phyloP scores from a whole-genome alignment of 371 early-diverging fungal genomes.

The Mortierella sp. region DNA sequence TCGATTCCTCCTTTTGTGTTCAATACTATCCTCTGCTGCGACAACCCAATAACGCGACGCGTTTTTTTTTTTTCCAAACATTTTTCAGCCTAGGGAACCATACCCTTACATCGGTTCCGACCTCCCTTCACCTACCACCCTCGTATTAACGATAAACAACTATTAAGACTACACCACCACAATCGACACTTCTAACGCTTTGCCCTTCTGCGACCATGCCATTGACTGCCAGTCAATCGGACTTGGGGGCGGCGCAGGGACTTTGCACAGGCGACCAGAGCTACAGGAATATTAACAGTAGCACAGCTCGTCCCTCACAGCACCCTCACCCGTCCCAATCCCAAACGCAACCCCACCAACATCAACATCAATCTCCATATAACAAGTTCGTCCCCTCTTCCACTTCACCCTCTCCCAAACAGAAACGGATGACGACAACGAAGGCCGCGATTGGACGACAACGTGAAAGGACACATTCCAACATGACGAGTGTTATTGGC shows the following conservation, averaged over 20 bases:
- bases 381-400: slow-evolving; percentile 1
- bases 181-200: not conserved
- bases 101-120: not conserved
- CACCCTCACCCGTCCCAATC: not conserved
- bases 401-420: not conserved
- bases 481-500: slow-evolving; percentile 20
- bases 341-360: slow-evolving; percentile 6
- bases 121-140: not conserved
- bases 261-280: not conserved
- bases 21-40: not conserved
- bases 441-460: not conserved
- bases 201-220: slow-evolving; percentile 14
- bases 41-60: slow-evolving; percentile 12
- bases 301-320: slow-evolving; percentile 9
- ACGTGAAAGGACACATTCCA: slow-evolving; percentile 25
- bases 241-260: slow-evolving; percentile 9
- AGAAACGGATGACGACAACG: not conserved
- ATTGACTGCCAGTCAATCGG: slow-evolving; percentile 24
- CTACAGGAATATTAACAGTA: not conserved
- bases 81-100: not conserved
- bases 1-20: not conserved
- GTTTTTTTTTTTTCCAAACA: not conserved
- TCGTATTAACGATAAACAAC: not conserved
- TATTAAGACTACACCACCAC: not conserved
- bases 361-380: not conserved